These are phyloP conservation scores for Kwoniella heveanensis DNA, from an alignment of 768 basidiomycete species.

Conservation along the genomic window DNA sequence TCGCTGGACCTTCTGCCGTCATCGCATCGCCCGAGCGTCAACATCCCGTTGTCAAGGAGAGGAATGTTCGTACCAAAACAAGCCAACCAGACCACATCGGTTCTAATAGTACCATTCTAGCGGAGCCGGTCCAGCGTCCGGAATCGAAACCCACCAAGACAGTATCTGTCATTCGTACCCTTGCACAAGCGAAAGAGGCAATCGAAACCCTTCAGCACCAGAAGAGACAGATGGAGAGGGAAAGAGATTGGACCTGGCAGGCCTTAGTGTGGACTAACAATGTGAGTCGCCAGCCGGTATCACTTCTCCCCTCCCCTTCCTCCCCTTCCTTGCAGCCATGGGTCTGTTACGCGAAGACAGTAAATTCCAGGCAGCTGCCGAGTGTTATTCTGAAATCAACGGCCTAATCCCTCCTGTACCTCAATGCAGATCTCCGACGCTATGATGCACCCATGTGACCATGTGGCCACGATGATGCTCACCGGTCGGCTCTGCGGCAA, in stretches of 20 bases:
- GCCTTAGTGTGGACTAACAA: not conserved
- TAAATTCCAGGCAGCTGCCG: no score
- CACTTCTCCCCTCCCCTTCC: no score
- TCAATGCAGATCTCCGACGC: not conserved
- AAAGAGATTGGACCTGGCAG: slow-evolving; percentile 4
- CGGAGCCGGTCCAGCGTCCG: no score
- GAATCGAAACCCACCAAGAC: not conserved
- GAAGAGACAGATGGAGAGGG: not conserved
- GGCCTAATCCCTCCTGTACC: not conserved
- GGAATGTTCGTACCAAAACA: not conserved
- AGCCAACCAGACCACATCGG: no score
- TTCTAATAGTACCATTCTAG: no score
- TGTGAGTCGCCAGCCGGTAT: no score
- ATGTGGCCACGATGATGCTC: not conserved
- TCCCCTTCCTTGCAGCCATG: no score
- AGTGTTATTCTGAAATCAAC: not conserved
- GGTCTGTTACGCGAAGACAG: no score
- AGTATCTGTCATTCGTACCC: not conserved
- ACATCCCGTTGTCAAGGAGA: not conserved
- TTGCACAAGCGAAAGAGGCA: not conserved
- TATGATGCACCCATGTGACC: not conserved
- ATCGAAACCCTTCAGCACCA: not conserved
- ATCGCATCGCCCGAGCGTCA: not conserved
- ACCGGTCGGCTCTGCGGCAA: slow-evolving; percentile 7
- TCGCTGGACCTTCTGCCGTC: not conserved